A percentile compares a stretch with the other conserved stretches of the same genome.
These are phyloP conservation scores for Naganishia kalamii DNA, from an alignment of 768 basidiomycete species.

Conservation along the genomic window DNA sequence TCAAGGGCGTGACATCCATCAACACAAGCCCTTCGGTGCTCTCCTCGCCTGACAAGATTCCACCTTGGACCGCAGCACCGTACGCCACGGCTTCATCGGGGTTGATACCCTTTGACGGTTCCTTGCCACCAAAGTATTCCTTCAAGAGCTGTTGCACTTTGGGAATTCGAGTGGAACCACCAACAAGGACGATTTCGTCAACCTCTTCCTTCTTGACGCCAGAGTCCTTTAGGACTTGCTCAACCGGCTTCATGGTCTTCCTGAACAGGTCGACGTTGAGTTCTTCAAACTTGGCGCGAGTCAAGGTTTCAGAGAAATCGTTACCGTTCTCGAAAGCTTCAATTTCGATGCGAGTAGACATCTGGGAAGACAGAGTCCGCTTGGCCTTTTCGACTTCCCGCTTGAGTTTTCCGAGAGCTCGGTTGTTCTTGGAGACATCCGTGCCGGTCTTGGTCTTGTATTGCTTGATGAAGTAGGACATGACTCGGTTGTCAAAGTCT, in stretches of 20 bases:
- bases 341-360: slow-evolving; percentile 85
- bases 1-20: slow-evolving; percentile 77
- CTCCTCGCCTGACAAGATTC: slow-evolving; percentile 91
- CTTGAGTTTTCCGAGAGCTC: slow-evolving; percentile 84
- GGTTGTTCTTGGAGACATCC: slow-evolving; percentile 69
- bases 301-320: slow-evolving; percentile 92
- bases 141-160: slow-evolving; percentile 95
- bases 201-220: slow-evolving; percentile 96
- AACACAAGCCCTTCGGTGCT: slow-evolving; percentile 83
- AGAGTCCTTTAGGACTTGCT: slow-evolving; percentile 96
- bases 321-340: slow-evolving; percentile 94
- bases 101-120: slow-evolving; percentile 99
- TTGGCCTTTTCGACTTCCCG: slow-evolving; percentile 91
- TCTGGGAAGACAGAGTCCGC: slow-evolving; percentile 84
- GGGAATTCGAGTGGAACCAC: slow-evolving; percentile 97
- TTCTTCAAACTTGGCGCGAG: slow-evolving; percentile 97
- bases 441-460: slow-evolving; percentile 92
- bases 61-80: slow-evolving; percentile 98
- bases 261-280: slow-evolving; percentile 98
- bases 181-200: slow-evolving; percentile 93
- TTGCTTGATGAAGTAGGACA: slow-evolving; percentile 92
- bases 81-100: slow-evolving; percentile 98
- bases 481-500: slow-evolving; percentile 95
- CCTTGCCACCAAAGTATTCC: slow-evolving; percentile 97
- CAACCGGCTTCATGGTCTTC: slow-evolving; percentile 99